Evolutionary conservation across 768 basidiomycete species (phyloP).

Genomic region (Pholiota microspora): DNA sequence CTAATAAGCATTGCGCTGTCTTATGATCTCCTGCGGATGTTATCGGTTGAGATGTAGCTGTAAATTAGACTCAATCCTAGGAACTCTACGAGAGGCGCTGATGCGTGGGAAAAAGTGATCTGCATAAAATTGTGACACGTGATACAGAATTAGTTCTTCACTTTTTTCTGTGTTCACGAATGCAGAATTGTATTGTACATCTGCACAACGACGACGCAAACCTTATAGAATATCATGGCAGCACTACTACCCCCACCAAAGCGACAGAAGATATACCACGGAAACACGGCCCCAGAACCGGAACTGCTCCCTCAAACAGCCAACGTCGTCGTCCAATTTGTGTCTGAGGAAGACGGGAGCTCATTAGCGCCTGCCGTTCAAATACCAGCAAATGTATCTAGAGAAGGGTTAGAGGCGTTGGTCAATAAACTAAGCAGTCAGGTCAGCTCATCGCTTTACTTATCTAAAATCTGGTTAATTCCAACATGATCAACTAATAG

Average conservation of each 20-base stretch:
- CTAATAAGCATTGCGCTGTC: no score
- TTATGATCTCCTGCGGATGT: no score
- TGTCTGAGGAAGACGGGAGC: slow-evolving; percentile 82
- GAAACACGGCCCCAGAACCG: slow-evolving; percentile 61
- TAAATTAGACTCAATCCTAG: no score
- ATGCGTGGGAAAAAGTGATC: no score
- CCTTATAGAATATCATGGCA: slow-evolving; percentile 52
- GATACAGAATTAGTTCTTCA: no score
- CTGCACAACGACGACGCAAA: background rate
- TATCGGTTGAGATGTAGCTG: no score
- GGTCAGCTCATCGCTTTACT: slow-evolving; percentile 38
- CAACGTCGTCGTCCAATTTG: slow-evolving; percentile 88
- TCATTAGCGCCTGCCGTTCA: slow-evolving; percentile 85
- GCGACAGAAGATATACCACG: slow-evolving; percentile 80
- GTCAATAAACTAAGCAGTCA: slow-evolving; percentile 82
- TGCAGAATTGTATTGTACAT: no score
- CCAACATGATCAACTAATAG: slow-evolving; percentile 11
- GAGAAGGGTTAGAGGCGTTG: slow-evolving; percentile 84
- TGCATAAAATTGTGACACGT: no score
- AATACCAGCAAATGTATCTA: slow-evolving; percentile 81
- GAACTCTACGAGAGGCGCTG: no score
- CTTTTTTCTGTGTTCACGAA: no score
- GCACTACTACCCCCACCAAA: slow-evolving; percentile 87
- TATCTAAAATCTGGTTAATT: background rate
- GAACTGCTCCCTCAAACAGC: slow-evolving; percentile 46